Conservation (phyloP, 1,284 basidiomycete species). For the Trametes hirsuta region DNA sequence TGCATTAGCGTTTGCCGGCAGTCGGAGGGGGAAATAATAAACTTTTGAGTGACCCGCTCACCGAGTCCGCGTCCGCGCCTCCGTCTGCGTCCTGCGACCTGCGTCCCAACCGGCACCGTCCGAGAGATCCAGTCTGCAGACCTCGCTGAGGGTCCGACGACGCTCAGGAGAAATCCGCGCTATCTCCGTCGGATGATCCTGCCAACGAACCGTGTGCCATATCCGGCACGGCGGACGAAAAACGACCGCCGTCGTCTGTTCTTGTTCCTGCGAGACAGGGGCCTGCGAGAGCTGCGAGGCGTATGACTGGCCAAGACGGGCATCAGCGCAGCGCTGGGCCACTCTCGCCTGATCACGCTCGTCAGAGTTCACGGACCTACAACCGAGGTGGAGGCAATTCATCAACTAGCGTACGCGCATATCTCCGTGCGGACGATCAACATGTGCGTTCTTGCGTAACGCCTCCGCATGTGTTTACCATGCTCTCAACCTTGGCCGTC, state of each 20-base stretch:
- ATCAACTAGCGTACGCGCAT: conserved; percentile 12
- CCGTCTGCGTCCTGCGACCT: background rate
- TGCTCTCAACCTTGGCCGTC: background rate
- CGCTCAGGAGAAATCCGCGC: conserved; percentile 20
- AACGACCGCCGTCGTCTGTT: conserved; percentile 3
- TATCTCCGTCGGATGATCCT: conserved; percentile 29
- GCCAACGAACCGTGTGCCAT: conserved; percentile 1
- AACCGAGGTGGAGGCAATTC: conserved; percentile 4
- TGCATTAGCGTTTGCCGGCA: conserved; percentile 3
- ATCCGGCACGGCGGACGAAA: conserved; percentile 13
- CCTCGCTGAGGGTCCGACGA: background rate
- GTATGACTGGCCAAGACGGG: background rate
- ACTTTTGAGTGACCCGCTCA: conserved; percentile 29
- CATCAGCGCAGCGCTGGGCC: conserved; percentile 3
- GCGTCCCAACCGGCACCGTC: background rate
- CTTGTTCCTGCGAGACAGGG: conserved; percentile 3
- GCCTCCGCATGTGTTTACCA: conserved; percentile 21
- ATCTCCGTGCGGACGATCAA: conserved; percentile 25
- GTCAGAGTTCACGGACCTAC: conserved; percentile 17
- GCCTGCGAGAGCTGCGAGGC: background rate
- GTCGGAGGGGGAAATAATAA: conserved; percentile 29
- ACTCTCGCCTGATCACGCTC: conserved; percentile 1
- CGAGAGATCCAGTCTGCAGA: background rate
- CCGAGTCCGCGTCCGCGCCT: conserved; percentile 5
- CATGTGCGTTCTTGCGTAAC: conserved; percentile 16